phyloP scores from a whole-genome alignment of 441 rosid species.

The Pelargonium cotyledonis region DNA sequence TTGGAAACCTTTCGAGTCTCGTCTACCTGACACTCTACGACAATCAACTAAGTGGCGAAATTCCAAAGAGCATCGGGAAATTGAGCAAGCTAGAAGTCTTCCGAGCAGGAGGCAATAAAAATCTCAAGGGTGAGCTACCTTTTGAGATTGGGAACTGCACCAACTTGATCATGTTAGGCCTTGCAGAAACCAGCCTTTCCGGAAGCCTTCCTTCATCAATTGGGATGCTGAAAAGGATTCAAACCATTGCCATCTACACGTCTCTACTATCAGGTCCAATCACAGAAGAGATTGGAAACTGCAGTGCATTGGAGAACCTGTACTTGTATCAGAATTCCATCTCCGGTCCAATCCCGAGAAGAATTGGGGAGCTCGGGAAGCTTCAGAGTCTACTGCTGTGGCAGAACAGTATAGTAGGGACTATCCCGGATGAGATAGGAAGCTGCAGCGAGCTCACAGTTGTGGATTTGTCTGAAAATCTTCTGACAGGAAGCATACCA shows the following conservation, averaged over 20 bases:
- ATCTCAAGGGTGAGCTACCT: conserved; percentile 79
- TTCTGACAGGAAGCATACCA: conserved; percentile 71
- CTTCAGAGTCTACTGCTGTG: conserved; percentile 68
- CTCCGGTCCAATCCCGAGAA: conserved; percentile 61
- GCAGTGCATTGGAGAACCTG: conserved; percentile 70
- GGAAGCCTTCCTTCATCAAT: conserved; percentile 68
- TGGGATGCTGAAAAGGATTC: conserved; percentile 58
- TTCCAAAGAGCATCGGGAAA: conserved; percentile 64
- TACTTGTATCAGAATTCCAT: conserved; percentile 82
- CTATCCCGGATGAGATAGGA: conserved; percentile 62
- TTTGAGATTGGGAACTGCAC: conserved; percentile 82
- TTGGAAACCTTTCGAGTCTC: conserved; percentile 61
- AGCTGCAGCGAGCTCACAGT: conserved; percentile 57
- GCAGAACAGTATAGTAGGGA: conserved; percentile 81
- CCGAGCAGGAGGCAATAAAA: conserved; percentile 82
- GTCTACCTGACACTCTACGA: conserved; percentile 59
- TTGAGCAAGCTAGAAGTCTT: conserved; percentile 50
- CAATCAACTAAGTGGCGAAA: conserved; percentile 63
- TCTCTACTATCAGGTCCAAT: conserved; percentile 65
- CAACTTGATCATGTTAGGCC: conserved; percentile 67
- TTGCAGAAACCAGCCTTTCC: conserved; percentile 85
- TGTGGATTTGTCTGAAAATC: conserved; percentile 72
- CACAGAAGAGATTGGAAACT: conserved; percentile 75
- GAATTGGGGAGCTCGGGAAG: conserved; percentile 58
- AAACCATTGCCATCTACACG: conserved; percentile 72